A percentile compares a stretch with the other conserved stretches of the same genome.
Evolutionary conservation across 208 protist genomes (phyloP).

Genomic region (Leishmania mexicana): DNA sequence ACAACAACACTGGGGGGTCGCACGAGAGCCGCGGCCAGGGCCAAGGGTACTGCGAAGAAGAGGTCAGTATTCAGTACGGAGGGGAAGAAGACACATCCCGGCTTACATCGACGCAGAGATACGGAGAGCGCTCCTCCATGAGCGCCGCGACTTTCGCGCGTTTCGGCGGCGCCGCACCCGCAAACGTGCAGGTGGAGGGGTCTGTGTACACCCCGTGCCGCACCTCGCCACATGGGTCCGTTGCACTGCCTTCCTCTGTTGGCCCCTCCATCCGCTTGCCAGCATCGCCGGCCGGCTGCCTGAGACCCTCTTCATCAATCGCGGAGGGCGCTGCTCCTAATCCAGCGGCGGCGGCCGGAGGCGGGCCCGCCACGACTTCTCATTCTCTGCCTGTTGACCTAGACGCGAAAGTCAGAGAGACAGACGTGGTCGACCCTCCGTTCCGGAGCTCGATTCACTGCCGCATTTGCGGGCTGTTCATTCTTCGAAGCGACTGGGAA

Average conservation of each 20-base stretch:
- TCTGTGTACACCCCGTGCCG: constrained; percentile 13
- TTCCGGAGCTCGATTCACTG: not conserved
- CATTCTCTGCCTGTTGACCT: not conserved
- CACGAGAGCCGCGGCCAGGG: not conserved
- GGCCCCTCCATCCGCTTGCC: constrained; percentile 1
- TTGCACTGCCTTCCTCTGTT: not conserved
- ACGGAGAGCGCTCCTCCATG: not conserved
- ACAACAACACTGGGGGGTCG: not conserved
- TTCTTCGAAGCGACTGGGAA: constrained; percentile 15
- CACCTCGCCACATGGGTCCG: not conserved
- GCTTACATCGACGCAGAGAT: constrained; percentile 1
- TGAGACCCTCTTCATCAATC: not conserved
- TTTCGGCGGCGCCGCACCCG: not conserved
- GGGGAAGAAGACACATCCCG: not conserved
- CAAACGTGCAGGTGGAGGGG: not conserved
- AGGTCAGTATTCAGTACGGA: not conserved
- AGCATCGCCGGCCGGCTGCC: not conserved
- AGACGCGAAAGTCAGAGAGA: not conserved
- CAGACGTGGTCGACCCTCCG: not conserved
- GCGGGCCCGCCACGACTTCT: not conserved
- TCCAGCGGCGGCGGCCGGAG: not conserved
- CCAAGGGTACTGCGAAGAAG: not conserved
- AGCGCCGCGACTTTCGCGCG: not conserved
- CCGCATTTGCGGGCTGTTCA: not conserved
- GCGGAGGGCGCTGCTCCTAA: not conserved